Base-by-base conservation (phyloP, 2,329 filamentous ascomycete species). In the Microdochium bolleyi region DNA sequence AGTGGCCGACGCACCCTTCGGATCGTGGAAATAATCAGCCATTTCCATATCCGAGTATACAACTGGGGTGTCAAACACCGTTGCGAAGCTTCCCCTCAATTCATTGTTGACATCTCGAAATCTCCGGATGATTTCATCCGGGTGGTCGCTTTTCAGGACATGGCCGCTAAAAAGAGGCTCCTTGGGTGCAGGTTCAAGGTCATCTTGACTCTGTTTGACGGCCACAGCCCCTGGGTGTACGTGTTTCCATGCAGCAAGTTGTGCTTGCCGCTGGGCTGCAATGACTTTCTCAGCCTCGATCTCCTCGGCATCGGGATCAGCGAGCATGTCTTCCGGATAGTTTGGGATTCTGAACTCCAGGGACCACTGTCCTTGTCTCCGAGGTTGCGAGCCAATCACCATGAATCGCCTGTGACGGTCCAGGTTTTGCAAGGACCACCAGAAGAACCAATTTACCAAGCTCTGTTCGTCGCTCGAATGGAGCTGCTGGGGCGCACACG, bases 361-460 rank as follows among this genome's bases (percentile, higher is more conserved):
- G 51, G 64, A 64, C 2, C 65, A 65, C 34, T 58, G 49, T 32
- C 54, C 52, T 1, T 57, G 62, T 11, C 57, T 62, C 16, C 57
- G 50, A 2, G 62, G 38, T 56, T 60, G 56, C 1, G 79, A 79
- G 2, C 81, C 82, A 3, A 85, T 52, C 2, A 85, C 76, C 19
- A 70, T 67, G 57, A 85, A 84, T 37, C 73, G 76, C 30, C 80
- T 74, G 58, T 75, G 80, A 41, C 67, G 65, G 53, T 82, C 74
- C 34, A 80, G 60, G 27, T 75, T 73, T 52, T 64, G 55, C 30
- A 71, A 67, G 1, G 79, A 70, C 82, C 82, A 85, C 64, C 72
- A 78, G 1, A 77, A 80, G 61, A 84, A 85, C 77, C 79, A 84
- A 56, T 83, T 80, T 10, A 85, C 73, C 25, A 86, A 67, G 53